Conservation (phyloP, 768 basidiomycete genomes). For the Lepiota venenata region DNA sequence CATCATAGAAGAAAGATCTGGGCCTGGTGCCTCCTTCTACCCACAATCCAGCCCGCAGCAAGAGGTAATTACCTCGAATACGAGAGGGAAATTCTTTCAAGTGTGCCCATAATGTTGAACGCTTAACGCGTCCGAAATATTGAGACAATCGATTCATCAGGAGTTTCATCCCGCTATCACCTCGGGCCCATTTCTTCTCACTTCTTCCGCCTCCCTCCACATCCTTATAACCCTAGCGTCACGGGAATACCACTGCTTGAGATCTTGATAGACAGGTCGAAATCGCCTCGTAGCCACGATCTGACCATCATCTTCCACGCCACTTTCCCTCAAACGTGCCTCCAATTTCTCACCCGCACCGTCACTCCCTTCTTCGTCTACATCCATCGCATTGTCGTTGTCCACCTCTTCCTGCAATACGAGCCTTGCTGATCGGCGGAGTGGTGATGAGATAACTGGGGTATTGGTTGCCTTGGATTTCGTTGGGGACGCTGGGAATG, state of each 20-base stretch:
- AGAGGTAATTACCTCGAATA: too few relatives aligned
- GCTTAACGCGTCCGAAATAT: too few relatives aligned
- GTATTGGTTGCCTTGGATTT: not conserved
- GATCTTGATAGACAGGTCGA: constrained; percentile 16
- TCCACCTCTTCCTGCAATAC: constrained; percentile 9
- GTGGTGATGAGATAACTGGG: constrained; percentile 13
- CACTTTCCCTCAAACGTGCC: not conserved
- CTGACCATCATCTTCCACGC: not conserved
- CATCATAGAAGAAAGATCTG: too few relatives aligned
- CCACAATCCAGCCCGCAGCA: too few relatives aligned
- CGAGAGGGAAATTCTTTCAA: too few relatives aligned
- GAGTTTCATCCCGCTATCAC: not conserved
- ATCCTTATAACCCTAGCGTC: constrained; percentile 6
- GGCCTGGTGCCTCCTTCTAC: too few relatives aligned
- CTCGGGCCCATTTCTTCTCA: not conserved
- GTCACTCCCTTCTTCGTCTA: constrained; percentile 13
- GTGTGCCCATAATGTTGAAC: too few relatives aligned
- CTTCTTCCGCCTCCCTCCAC: constrained; percentile 1
- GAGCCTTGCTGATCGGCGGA: constrained; percentile 12
- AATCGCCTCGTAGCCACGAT: constrained; percentile 2
- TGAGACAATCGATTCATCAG: not conserved
- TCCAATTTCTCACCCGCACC: constrained; percentile 9
- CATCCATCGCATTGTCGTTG: not conserved
- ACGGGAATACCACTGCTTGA: constrained; percentile 13
- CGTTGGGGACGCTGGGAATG: not conserved